A percentile compares a stretch with the other conserved stretches of the same genome.
phyloP scores from a whole-genome alignment of 495 filamentous ascomycete genomes.

The Stereocaulon alpinum region DNA sequence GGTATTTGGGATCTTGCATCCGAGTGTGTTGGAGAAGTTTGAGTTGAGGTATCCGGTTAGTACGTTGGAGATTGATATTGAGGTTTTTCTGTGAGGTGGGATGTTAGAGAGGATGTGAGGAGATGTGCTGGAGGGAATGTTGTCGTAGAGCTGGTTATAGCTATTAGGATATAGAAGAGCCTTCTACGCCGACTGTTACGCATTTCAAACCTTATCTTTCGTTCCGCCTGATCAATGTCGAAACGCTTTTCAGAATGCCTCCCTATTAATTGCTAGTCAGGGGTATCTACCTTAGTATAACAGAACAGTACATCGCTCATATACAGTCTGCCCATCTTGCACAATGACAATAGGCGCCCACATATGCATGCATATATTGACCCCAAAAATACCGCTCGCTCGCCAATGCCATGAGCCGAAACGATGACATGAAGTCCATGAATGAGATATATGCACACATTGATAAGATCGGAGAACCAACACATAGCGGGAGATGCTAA shows the following conservation, averaged over 20 bases:
- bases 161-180: neutral
- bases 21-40: conserved; percentile 84
- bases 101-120: neutral
- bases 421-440: too few relatives aligned
- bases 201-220: neutral
- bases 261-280: too few relatives aligned
- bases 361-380: neutral
- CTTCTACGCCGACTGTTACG: neutral
- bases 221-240: neutral
- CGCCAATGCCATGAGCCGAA: neutral
- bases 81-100: conserved; percentile 65
- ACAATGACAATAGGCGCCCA: neutral
- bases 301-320: neutral
- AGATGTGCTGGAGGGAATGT: neutral
- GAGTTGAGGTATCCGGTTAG: conserved; percentile 90
- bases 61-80: conserved; percentile 90
- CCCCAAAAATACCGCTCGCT: neutral
- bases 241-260: too few relatives aligned
- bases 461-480: too few relatives aligned
- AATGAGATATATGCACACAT: too few relatives aligned
- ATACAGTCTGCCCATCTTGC: neutral
- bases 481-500: too few relatives aligned
- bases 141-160: neutral
- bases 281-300: too few relatives aligned
- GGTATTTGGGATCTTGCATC: conserved; percentile 86